Evolutionary conservation across 2,329 filamentous ascomycete genomes (phyloP).

Genomic region (Teratosphaeria zuluensis): DNA sequence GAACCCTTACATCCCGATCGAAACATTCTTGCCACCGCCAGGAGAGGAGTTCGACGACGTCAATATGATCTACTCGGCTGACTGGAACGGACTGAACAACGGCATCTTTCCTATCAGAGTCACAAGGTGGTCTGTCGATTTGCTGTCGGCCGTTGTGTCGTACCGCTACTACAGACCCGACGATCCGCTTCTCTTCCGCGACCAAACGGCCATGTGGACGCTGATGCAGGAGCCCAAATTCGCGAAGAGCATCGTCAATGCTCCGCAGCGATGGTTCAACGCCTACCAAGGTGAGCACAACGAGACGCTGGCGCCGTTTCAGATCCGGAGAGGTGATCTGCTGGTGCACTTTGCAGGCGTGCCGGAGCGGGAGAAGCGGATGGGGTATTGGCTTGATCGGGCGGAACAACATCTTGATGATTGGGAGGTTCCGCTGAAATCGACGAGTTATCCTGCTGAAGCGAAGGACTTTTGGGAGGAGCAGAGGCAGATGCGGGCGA

Average conservation of each 20-base stretch:
- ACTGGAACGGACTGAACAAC: slow-evolving; percentile 35
- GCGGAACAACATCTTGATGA: slow-evolving; percentile 30
- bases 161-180: slow-evolving; percentile 32
- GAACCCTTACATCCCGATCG: slow-evolving; percentile 32
- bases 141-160: slow-evolving; percentile 31
- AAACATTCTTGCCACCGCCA: slow-evolving; percentile 30
- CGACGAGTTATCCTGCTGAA: slow-evolving; percentile 28
- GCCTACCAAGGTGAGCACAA: slow-evolving; percentile 32
- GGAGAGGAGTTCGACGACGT: slow-evolving; percentile 26
- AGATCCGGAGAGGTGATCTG: slow-evolving; percentile 32
- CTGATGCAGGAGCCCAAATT: slow-evolving; percentile 28
- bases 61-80: slow-evolving; percentile 29
- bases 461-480: slow-evolving; percentile 29
- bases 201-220: slow-evolving; percentile 34
- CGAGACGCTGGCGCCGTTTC: slow-evolving; percentile 26
- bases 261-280: slow-evolving; percentile 37
- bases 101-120: slow-evolving; percentile 35
- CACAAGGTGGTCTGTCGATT: slow-evolving; percentile 29
- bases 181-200: slow-evolving; percentile 26
- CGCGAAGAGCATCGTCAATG: slow-evolving; percentile 23
- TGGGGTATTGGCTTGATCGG: slow-evolving; percentile 30
- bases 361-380: slow-evolving; percentile 23
- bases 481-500: slow-evolving; percentile 16
- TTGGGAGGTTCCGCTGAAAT: slow-evolving; percentile 29
- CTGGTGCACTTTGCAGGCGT: slow-evolving; percentile 36